phyloP scores from a whole-genome alignment of 1,284 basidiomycete genomes.

The Tetrapyrgos nigripes region DNA sequence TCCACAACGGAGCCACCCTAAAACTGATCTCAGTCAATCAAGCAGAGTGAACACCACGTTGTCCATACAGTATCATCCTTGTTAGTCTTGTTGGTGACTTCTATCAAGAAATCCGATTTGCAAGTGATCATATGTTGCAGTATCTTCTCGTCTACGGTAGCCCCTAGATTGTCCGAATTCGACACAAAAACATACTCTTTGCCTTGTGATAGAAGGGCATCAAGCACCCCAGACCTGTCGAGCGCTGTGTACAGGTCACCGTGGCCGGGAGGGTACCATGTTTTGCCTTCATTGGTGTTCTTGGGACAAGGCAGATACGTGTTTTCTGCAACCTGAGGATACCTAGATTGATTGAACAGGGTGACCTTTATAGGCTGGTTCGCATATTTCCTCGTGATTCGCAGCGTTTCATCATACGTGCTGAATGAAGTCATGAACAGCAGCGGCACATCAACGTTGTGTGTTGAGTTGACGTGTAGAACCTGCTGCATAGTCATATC shows the following conservation, averaged over 20 bases:
- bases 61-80: constrained; percentile 98
- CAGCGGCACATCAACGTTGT: constrained; percentile 87
- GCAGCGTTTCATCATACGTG: constrained; percentile 95
- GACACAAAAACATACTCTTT: constrained; percentile 99
- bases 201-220: constrained; percentile 92
- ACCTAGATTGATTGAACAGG: constrained; percentile 97
- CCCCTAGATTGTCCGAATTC: constrained; percentile 99
- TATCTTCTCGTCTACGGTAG: constrained; percentile 87
- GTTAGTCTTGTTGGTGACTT: constrained; percentile 97
- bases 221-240: constrained; percentile 94
- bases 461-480: constrained; percentile 81
- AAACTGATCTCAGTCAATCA: background rate
- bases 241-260: constrained; percentile 96
- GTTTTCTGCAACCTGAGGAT: constrained; percentile 97
- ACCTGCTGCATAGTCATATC: constrained; percentile 97
- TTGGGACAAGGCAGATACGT: constrained; percentile 90
- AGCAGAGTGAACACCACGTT: too few species aligned
- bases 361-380: constrained; percentile 97
- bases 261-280: constrained; percentile 99
- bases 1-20: constrained; percentile 90
- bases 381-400: constrained; percentile 99
- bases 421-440: constrained; percentile 99
- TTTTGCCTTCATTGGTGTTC: constrained; percentile 89
- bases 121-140: constrained; percentile 91
- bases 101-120: constrained; percentile 93